Percentiles rank a stretch among this genome's conserved stretches.
phyloP scores from a whole-genome alignment of 257 asterid species.

The Sherardia arvensis region DNA sequence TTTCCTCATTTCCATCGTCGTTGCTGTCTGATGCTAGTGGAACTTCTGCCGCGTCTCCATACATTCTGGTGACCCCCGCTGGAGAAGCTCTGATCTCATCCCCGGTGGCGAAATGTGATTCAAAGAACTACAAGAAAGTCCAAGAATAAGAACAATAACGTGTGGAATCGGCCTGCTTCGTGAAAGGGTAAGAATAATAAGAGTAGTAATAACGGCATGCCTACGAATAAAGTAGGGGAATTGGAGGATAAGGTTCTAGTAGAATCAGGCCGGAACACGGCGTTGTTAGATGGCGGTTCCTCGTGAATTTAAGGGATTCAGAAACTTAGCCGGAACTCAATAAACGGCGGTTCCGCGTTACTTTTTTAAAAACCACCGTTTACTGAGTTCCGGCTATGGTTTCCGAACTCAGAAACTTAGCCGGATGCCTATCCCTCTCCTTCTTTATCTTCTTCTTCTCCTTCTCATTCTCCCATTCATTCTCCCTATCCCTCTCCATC shows the following conservation, averaged over 20 bases:
- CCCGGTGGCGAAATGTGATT: conserved; percentile 7
- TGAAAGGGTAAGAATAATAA: conserved; percentile 49
- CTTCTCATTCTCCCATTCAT: too few relatives aligned
- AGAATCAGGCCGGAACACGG: too few relatives aligned
- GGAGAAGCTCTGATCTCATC: conserved; percentile 8
- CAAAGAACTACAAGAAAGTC: conserved; percentile 48
- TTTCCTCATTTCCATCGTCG: conserved; percentile 21
- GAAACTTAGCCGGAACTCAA: too few relatives aligned
- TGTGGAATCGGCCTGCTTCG: conserved; percentile 66
- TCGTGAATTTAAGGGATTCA: too few relatives aligned
- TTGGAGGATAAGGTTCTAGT: conserved; percentile 51
- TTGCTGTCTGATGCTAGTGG: conserved; percentile 3
- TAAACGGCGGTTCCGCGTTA: too few relatives aligned
- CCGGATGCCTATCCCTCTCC: too few relatives aligned
- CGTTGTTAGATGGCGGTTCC: too few relatives aligned
- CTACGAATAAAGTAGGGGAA: conserved; percentile 28
- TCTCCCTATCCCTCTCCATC: too few relatives aligned
- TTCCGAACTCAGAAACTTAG: too few relatives aligned
- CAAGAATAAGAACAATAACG: conserved; percentile 71
- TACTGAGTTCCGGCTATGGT: too few relatives aligned
- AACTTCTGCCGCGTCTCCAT: conserved; percentile 25
- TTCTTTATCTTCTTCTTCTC: too few relatives aligned
- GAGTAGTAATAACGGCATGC: conserved; percentile 18
- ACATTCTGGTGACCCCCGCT: conserved; percentile 10
- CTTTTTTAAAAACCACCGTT: too few relatives aligned